Evolutionary conservation across 2,329 filamentous ascomycete genomes (phyloP).

Genomic region (Teratosphaeria epicoccoides): DNA sequence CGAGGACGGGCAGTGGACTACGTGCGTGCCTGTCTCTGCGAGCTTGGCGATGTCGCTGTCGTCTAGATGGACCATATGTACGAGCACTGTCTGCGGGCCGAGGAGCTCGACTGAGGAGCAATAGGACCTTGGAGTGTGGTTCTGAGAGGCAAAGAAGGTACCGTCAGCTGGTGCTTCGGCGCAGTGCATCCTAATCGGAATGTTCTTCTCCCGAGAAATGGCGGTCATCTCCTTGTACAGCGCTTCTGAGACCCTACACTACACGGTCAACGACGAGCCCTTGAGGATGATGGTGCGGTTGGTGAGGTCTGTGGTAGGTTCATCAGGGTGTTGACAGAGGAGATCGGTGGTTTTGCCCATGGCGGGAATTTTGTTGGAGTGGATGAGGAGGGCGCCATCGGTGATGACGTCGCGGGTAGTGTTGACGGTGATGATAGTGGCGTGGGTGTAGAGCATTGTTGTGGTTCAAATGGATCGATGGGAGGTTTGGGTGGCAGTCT

Average conservation of each 20-base stretch:
- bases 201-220: constrained; percentile 21
- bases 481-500: too few relatives aligned
- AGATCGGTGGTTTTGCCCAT: constrained; percentile 34
- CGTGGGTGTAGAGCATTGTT: constrained; percentile 37
- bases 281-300: constrained; percentile 40
- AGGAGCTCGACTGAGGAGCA: constrained; percentile 31
- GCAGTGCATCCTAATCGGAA: constrained; percentile 31
- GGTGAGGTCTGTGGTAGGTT: constrained; percentile 26
- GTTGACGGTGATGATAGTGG: constrained; percentile 45
- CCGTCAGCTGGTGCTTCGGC: constrained; percentile 27
- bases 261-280: too few relatives aligned
- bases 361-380: constrained; percentile 30
- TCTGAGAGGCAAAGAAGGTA: constrained; percentile 23
- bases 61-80: constrained; percentile 44
- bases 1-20: constrained; percentile 43
- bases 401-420: constrained; percentile 34
- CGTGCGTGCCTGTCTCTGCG: constrained; percentile 31
- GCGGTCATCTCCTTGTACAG: constrained; percentile 27
- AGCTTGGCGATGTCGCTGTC: constrained; percentile 33
- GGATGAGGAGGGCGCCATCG: constrained; percentile 37
- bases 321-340: constrained; percentile 18
- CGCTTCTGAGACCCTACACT: constrained; percentile 21
- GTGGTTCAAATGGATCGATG: too few relatives aligned
- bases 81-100: constrained; percentile 37
- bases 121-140: constrained; percentile 35